Percentiles rank a stretch among this genome's conserved stretches.
Conservation (phyloP, 164 flowering plant species). For the grape (Vitis vinifera) region DNA sequence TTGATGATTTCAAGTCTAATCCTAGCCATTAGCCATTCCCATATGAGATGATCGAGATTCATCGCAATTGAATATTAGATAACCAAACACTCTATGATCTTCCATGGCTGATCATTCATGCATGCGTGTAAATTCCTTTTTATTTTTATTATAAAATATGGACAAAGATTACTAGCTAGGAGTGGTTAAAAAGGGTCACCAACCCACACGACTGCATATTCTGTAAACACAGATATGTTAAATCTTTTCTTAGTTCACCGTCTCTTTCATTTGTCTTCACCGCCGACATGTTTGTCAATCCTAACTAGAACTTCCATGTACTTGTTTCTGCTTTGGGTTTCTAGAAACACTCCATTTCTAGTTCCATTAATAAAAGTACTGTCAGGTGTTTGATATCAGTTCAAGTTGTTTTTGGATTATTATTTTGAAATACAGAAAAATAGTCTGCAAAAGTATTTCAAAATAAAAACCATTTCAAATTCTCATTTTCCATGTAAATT, state of each 20-base stretch:
- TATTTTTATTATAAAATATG: not conserved
- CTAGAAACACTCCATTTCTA: conserved; percentile 14
- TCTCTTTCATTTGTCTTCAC: not conserved
- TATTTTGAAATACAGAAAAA: too few species aligned
- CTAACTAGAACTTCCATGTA: conserved; percentile 12
- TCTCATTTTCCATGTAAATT: too few species aligned
- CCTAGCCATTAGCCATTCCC: too few species aligned
- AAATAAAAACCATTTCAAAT: too few species aligned
- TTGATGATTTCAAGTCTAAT: too few species aligned
- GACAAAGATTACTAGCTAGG: conserved; percentile 3
- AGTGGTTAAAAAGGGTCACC: conserved; percentile 41
- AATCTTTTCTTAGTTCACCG: not conserved
- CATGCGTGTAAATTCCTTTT: not conserved
- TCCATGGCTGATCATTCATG: not conserved
- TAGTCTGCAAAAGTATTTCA: too few species aligned
- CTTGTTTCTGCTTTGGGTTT: not conserved
- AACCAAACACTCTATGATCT: too few species aligned
- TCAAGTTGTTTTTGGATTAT: too few species aligned
- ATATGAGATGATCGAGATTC: too few species aligned
- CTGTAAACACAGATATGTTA: not conserved
- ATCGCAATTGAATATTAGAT: too few species aligned
- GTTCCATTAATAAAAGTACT: too few species aligned
- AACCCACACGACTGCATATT: conserved; percentile 25
- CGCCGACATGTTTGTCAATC: conserved; percentile 15
- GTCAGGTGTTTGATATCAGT: too few species aligned